These are phyloP conservation scores for Mantamonas sphyraenae DNA, from an alignment of 78 protist genomes.

Conservation along the genomic window DNA sequence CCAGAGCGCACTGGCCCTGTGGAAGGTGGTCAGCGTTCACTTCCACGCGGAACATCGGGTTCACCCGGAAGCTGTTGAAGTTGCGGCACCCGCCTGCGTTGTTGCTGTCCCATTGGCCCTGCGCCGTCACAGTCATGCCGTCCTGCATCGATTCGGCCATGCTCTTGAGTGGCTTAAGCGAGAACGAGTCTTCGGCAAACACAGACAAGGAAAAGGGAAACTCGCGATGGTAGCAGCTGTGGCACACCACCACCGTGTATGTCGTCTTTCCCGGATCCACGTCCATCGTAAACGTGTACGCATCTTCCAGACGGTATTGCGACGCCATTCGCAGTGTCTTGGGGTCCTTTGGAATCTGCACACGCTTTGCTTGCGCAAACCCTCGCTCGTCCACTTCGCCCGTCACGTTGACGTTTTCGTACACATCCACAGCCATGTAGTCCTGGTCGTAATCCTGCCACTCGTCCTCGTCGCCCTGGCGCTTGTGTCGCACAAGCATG, in stretches of 20 bases:
- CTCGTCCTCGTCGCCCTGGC: not conserved
- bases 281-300: too few relatives aligned
- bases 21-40: not conserved
- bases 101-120: not conserved
- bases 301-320: too few relatives aligned
- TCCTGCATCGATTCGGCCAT: not conserved
- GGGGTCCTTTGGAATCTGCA: slow-evolving; percentile 4
- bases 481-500: slow-evolving; percentile 16
- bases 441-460: too few relatives aligned
- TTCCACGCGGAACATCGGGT: not conserved
- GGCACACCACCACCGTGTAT: not conserved
- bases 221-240: too few relatives aligned
- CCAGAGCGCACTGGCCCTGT: not conserved
- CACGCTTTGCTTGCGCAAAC: not conserved
- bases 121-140: not conserved
- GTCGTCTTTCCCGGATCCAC: not conserved
- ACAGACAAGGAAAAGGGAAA: not conserved
- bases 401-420: not conserved
- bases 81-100: not conserved
- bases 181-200: not conserved
- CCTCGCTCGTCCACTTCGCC: not conserved
- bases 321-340: not conserved
- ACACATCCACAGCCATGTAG: slow-evolving; percentile 14
- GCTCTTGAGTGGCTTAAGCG: not conserved
- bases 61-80: not conserved